Percentiles rank a stretch among this genome's conserved stretches.
Conservation (phyloP, 208 protist species). For the Acanthamoeba quina region DNA sequence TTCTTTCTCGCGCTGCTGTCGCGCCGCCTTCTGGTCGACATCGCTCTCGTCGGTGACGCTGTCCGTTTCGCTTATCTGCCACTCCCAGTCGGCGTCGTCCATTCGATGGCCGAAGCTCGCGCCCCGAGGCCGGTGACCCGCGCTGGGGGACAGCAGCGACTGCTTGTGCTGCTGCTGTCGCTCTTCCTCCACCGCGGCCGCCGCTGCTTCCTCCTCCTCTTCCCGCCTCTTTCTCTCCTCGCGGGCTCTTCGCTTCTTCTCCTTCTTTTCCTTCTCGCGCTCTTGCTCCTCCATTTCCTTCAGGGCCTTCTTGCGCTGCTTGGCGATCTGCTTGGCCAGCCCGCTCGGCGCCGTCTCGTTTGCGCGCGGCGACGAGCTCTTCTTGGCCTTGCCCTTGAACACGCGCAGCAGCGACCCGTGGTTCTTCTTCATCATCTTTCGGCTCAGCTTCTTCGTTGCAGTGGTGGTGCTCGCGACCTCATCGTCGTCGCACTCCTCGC, state of each 20-base stretch:
- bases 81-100: conserved; percentile 1
- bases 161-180: not conserved
- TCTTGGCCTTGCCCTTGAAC: conserved; percentile 30
- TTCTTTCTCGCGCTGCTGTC: not conserved
- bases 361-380: not conserved
- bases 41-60: conserved; percentile 1
- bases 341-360: not conserved
- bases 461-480: not conserved
- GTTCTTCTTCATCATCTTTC: not conserved
- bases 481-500: not conserved
- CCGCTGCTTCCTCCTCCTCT: not conserved
- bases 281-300: not conserved
- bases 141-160: not conserved
- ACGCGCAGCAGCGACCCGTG: conserved; percentile 45
- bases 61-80: not conserved
- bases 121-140: not conserved
- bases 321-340: conserved; percentile 27
- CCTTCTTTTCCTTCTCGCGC: conserved; percentile 4
- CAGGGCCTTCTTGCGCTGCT: conserved; percentile 10
- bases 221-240: not conserved
- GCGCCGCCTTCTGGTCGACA: not conserved
- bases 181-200: not conserved
- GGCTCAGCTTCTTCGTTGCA: conserved; percentile 6
- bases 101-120: not conserved
- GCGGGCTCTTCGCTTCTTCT: not conserved